These are phyloP conservation scores for Aspergillus ruber DNA, from an alignment of 2,329 filamentous ascomycete genomes.

Conservation along the genomic window DNA sequence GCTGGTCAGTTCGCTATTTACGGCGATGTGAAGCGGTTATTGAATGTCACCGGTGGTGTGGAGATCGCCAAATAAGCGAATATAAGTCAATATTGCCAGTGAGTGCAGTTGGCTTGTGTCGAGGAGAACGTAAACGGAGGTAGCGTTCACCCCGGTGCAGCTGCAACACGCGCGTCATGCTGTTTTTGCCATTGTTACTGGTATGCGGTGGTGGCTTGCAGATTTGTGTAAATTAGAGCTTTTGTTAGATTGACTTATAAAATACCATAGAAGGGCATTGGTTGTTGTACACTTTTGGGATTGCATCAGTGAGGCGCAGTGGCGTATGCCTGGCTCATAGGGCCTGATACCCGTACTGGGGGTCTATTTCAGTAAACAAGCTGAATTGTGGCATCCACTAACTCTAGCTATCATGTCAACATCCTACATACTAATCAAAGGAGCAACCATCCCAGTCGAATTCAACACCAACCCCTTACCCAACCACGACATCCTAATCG, in stretches of 20 bases:
- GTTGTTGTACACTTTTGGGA: neutral
- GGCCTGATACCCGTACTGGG: too few relatives aligned
- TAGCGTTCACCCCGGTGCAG: neutral
- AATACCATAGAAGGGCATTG: neutral
- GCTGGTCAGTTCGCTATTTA: conserved; percentile 87
- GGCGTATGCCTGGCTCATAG: too few relatives aligned
- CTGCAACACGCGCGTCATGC: neutral
- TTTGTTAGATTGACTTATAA: neutral
- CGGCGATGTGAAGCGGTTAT: conserved; percentile 60
- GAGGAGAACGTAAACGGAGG: neutral
- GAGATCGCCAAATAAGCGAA: conserved; percentile 53
- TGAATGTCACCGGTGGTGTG: conserved; percentile 69
- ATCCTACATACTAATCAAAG: too few relatives aligned
- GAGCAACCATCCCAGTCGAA: too few relatives aligned
- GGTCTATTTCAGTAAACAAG: too few relatives aligned
- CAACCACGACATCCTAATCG: too few relatives aligned
- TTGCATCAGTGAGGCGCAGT: neutral
- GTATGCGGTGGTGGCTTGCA: neutral
- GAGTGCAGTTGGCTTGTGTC: too few relatives aligned
- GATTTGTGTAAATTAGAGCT: neutral
- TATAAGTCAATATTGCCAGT: too few relatives aligned
- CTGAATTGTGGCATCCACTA: too few relatives aligned
- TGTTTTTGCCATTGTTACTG: neutral
- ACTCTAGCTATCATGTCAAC: too few relatives aligned
- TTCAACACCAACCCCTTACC: too few relatives aligned